phyloP scores from a whole-genome alignment of 768 basidiomycete species.

The Lentinula sp. region DNA sequence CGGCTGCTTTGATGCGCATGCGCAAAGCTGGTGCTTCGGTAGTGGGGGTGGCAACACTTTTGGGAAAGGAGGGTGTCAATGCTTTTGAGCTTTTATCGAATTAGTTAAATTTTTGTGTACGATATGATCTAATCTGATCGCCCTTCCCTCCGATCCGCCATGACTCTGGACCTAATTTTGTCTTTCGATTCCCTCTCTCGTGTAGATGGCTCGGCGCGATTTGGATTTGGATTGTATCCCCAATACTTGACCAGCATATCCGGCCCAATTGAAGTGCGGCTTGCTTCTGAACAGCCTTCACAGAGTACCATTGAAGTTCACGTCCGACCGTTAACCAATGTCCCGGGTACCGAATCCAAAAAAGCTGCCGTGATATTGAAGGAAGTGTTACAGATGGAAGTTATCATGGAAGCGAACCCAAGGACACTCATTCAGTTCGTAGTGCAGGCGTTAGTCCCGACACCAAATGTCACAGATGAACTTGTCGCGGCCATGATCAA shows the following conservation, averaged over 20 bases:
- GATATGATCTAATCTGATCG: background rate
- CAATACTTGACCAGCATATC: conserved; percentile 66
- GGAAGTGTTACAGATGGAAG: conserved; percentile 52
- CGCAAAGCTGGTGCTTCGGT: conserved; percentile 64
- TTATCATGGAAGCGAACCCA: conserved; percentile 59
- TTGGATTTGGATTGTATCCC: conserved; percentile 41
- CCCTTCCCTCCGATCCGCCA: background rate
- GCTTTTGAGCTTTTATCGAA: conserved; percentile 42
- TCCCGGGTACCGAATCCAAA: conserved; percentile 68
- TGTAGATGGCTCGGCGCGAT: conserved; percentile 73
- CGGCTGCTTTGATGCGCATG: conserved; percentile 62
- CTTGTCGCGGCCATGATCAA: conserved; percentile 66
- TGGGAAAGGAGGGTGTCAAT: conserved; percentile 46
- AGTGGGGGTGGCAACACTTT: conserved; percentile 54
- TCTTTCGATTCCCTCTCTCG: conserved; percentile 25
- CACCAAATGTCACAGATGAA: conserved; percentile 25
- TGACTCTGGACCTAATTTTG: background rate
- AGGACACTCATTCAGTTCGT: conserved; percentile 76
- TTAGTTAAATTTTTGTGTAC: background rate
- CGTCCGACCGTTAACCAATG: conserved; percentile 61
- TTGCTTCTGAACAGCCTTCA: conserved; percentile 63
- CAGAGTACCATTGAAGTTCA: conserved; percentile 71
- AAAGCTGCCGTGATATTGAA: conserved; percentile 48
- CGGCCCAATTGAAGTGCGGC: conserved; percentile 74
- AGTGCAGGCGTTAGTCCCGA: conserved; percentile 47